Base-by-base conservation (phyloP, 192 early-diverging fungal species). In the Umbelopsis sp. region DNA sequence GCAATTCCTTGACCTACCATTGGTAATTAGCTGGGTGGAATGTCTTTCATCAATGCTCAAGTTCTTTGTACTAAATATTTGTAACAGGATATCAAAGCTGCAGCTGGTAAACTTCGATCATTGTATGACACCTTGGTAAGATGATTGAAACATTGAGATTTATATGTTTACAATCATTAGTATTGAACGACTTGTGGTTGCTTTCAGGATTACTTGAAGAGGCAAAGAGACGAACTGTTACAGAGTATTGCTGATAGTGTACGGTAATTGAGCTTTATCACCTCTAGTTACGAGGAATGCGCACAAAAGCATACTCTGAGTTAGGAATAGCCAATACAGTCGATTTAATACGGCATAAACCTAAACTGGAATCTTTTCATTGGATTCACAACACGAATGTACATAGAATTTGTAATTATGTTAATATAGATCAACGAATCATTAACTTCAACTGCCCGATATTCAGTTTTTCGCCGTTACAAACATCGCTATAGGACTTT, bases 61-160 rank as follows among this genome's bases (percentile, higher is more conserved):
- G 10, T 2, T 34, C 31, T 20, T 20, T 20, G 16, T 62, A 62
- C 26, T 20, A 4, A 62, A 26, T 4, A 14, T 26, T 0, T 17
- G 24, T 29, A 8, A 34, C 56, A 62, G 56, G 31, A 62, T 36
- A 62, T 34, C 10, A 62, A 62, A 20, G 29, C 16, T 34, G 56
- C 56, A n/a, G 56, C 56, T 62, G 31, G 25, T 12, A 62, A 62
- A 32, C 31, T 62, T 17, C 24, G 56, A 14, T 62, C 56, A 12
- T 29, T 62, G 56, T 62, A 62, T 62, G 56, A 62, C n/a, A 62
- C 56, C 1, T 4, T 62, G 56, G 56, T 62, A 62, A 62, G 47
- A 49, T 49, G 7, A 44, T 49, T n/a, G n/a, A n/a, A n/a, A 49
- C 47, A 17, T 17, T n/a, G 0, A 2, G 16, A 49, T 9, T 49